Evolutionary conservation across 2,329 filamentous ascomycete species (phyloP).

Genomic region (Trichocomaceae sp.): DNA sequence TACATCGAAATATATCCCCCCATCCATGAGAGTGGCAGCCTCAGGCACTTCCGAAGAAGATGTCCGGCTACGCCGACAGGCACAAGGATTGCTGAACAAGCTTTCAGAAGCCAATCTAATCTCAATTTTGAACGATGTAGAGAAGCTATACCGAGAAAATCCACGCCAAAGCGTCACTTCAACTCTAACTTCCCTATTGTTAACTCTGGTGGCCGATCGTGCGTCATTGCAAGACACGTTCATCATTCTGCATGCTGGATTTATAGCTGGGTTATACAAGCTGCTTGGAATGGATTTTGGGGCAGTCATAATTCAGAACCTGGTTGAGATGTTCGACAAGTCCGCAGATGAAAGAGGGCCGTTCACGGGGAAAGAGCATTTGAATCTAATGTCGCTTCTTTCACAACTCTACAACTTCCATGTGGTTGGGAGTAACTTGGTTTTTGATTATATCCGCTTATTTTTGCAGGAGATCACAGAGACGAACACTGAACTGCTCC

Average conservation of each 20-base stretch:
- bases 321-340: conserved; percentile 68
- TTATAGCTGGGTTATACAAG: conserved; percentile 81
- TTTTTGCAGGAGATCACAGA: conserved; percentile 72
- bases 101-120: conserved; percentile 86
- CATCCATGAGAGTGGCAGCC: conserved; percentile 64
- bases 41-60: conserved; percentile 59
- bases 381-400: conserved; percentile 75
- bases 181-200: conserved; percentile 67
- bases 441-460: conserved; percentile 85
- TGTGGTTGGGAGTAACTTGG: conserved; percentile 69
- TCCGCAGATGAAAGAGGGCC: conserved; percentile 48
- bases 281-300: conserved; percentile 83
- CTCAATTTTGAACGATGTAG: conserved; percentile 73
- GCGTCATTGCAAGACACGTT: conserved; percentile 80
- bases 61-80: conserved; percentile 65
- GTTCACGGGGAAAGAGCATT: conserved; percentile 52
- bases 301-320: conserved; percentile 71
- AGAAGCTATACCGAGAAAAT: conserved; percentile 74
- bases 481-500: conserved; percentile 76
- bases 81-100: conserved; percentile 85
- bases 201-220: conserved; percentile 72
- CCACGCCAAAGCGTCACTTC: conserved; percentile 85
- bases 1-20: conserved; percentile 72
- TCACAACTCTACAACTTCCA: conserved; percentile 90
- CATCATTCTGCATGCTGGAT: conserved; percentile 82